Conservation (phyloP, 2,329 filamentous ascomycete species). For the Rutstroemia sp. region DNA sequence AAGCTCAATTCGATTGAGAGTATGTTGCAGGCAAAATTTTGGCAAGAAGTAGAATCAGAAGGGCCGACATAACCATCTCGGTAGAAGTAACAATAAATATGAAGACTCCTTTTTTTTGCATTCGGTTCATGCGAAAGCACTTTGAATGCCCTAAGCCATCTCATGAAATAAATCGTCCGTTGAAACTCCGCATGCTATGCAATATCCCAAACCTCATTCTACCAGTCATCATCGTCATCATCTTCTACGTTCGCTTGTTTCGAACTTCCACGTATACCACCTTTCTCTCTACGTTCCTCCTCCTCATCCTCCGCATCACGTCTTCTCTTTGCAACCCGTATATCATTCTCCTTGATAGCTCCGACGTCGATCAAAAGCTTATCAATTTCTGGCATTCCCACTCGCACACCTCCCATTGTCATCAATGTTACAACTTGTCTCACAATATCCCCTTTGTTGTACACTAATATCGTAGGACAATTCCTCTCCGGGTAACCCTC, state of each 20-base stretch:
- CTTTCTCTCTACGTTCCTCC: constrained; percentile 25
- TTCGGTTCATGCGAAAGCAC: background rate
- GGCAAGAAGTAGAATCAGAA: too few relatives aligned
- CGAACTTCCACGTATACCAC: constrained; percentile 23
- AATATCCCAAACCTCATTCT: background rate
- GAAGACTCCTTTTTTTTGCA: too few relatives aligned
- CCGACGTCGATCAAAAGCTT: constrained; percentile 74
- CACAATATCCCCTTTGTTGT: constrained; percentile 86
- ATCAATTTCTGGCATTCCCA: constrained; percentile 69
- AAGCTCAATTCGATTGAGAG: too few relatives aligned
- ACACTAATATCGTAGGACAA: constrained; percentile 87
- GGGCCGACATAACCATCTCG: too few relatives aligned
- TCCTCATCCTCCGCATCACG: constrained; percentile 26
- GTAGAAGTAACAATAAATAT: too few relatives aligned
- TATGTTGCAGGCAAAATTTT: too few relatives aligned
- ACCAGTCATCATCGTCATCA: constrained; percentile 36
- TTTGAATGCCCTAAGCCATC: background rate
- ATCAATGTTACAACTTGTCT: constrained; percentile 86
- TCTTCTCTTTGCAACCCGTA: constrained; percentile 49
- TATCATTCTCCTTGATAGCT: constrained; percentile 70
- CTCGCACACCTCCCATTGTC: constrained; percentile 66
- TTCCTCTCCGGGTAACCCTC: constrained; percentile 94
- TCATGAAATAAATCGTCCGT: background rate
- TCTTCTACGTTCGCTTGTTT: constrained; percentile 23
- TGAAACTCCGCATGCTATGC: constrained; percentile 9